Evolutionary conservation across 2,329 filamentous ascomycete species (phyloP).

Genomic region (Gliomastix tumulicola): DNA sequence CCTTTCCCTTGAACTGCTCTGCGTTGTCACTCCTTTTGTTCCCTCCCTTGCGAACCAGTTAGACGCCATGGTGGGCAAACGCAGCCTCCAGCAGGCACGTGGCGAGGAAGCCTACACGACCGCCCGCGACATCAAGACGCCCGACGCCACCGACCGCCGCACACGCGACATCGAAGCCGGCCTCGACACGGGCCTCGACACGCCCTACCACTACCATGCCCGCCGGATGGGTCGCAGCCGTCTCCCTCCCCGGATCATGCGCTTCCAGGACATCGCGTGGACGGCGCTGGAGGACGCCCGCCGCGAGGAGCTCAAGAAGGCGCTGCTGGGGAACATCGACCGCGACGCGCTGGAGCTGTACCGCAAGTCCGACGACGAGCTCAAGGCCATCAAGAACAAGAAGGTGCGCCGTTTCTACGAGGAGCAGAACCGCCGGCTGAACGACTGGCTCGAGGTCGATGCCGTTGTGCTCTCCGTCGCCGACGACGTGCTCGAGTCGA

Average conservation of each 20-base stretch:
- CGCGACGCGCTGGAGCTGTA: constrained; percentile 16
- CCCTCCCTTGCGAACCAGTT: neutral
- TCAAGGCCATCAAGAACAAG: constrained; percentile 18
- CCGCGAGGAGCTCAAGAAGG: constrained; percentile 18
- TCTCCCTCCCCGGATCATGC: constrained; percentile 12
- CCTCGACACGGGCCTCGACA: neutral
- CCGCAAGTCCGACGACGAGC: constrained; percentile 18
- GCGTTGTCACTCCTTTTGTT: too few relatives aligned
- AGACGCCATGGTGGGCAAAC: constrained; percentile 4
- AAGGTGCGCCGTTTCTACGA: constrained; percentile 18
- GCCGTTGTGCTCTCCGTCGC: constrained; percentile 24
- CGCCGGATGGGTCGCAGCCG: neutral
- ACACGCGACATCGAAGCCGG: neutral
- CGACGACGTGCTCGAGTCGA: constrained; percentile 22
- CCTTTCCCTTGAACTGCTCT: too few relatives aligned
- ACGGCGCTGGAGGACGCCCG: constrained; percentile 20
- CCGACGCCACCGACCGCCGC: neutral
- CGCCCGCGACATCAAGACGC: neutral
- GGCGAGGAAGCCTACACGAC: neutral
- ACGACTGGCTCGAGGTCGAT: constrained; percentile 25
- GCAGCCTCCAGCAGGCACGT: neutral
- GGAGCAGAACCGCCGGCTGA: constrained; percentile 19
- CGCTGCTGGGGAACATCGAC: constrained; percentile 20
- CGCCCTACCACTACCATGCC: neutral
- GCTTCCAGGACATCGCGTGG: constrained; percentile 19